Conservation (phyloP, 352 stramenopile genomes). For the Phytophthora kernoviae region DNA sequence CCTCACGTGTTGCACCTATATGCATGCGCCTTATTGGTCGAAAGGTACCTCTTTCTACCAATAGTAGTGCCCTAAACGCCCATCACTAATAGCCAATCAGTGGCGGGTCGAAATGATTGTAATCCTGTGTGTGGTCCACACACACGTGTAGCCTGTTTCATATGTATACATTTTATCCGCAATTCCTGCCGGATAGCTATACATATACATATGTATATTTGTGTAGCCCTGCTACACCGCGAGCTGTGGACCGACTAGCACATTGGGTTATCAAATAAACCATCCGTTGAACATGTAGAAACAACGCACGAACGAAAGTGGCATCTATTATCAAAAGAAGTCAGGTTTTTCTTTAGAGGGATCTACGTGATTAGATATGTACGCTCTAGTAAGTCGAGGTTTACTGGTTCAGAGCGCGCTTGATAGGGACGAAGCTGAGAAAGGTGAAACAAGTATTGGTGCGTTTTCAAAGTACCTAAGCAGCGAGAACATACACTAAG, state of each 20-base stretch:
- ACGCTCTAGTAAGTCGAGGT: background rate
- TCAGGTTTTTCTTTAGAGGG: conserved; percentile 14
- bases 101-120: too few relatives aligned
- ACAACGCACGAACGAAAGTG: conserved; percentile 10
- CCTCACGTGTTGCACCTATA: too few relatives aligned
- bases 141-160: too few relatives aligned
- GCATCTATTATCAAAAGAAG: conserved; percentile 9
- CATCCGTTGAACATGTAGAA: conserved; percentile 13
- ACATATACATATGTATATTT: too few relatives aligned
- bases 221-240: background rate
- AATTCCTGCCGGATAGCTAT: too few relatives aligned
- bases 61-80: too few relatives aligned
- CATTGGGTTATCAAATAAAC: background rate
- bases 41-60: too few relatives aligned
- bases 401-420: conserved; percentile 2
- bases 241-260: conserved; percentile 13
- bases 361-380: conserved; percentile 16
- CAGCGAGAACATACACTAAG: conserved; percentile 7
- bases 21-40: too few relatives aligned
- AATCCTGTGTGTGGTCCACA: too few relatives aligned
- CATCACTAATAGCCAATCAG: too few relatives aligned
- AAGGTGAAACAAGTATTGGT: conserved; percentile 8
- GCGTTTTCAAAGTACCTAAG: conserved; percentile 14
- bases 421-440: conserved; percentile 4
- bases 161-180: too few relatives aligned